Conservation (phyloP, 331 rosid genomes). For the Cucumis variabilis region DNA sequence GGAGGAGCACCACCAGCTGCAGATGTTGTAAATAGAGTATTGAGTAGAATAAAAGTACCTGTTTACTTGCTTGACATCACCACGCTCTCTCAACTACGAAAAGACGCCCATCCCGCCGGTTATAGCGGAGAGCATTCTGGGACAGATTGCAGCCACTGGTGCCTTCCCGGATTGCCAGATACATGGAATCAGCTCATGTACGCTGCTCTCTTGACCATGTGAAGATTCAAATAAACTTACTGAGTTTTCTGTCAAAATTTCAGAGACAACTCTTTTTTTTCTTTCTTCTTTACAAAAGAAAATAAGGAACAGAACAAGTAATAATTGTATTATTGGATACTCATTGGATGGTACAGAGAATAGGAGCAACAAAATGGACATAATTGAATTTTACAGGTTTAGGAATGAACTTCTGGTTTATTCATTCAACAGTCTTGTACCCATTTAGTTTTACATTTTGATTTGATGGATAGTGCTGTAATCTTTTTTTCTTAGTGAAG, state of each 20-base stretch:
- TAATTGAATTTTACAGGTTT: background rate
- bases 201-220: conserved; percentile 46
- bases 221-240: conserved; percentile 11
- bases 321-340: background rate
- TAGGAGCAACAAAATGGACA: conserved; percentile 6
- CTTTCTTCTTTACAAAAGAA: background rate
- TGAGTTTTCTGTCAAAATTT: background rate
- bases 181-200: conserved; percentile 70
- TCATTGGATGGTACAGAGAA: conserved; percentile 27
- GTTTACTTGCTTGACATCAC: conserved; percentile 68
- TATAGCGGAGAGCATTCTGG: conserved; percentile 47
- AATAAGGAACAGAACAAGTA: conserved; percentile 5
- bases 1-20: conserved; percentile 74
- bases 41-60: conserved; percentile 49
- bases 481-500: conserved; percentile 13
- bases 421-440: conserved; percentile 19
- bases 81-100: conserved; percentile 57
- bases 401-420: conserved; percentile 31
- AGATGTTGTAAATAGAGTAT: conserved; percentile 58
- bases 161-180: conserved; percentile 71
- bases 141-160: conserved; percentile 72
- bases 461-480: background rate
- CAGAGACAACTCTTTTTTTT: conserved; percentile 22
- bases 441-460: background rate
- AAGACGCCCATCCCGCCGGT: conserved; percentile 64